A percentile compares a stretch with the other conserved stretches of the same genome.
Conservation (phyloP, 2,329 filamentous ascomycete species). For the Nemania serpens region DNA sequence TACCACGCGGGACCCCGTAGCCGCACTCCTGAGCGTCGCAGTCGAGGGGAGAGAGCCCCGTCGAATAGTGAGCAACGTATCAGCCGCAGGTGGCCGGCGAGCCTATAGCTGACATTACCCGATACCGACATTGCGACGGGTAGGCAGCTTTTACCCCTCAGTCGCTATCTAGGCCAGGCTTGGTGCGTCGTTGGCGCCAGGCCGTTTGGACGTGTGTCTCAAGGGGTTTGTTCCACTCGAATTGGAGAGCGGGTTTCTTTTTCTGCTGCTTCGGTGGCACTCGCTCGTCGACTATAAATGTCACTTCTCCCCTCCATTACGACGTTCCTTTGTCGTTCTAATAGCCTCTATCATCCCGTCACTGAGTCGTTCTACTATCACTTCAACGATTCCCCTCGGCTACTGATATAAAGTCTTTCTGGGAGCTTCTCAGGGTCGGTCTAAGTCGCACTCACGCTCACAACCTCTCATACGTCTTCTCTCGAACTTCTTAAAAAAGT, state of each 20-base stretch:
- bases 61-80: constrained; percentile 15
- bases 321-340: constrained; percentile 13
- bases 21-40: constrained; percentile 10
- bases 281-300: constrained; percentile 32
- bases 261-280: constrained; percentile 13
- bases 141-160: constrained; percentile 29
- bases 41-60: not conserved
- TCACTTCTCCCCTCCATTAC: constrained; percentile 19
- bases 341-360: constrained; percentile 15
- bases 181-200: constrained; percentile 14
- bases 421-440: not conserved
- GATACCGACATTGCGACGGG: constrained; percentile 24
- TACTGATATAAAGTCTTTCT: constrained; percentile 3
- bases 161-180: constrained; percentile 18
- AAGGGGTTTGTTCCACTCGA: constrained; percentile 16
- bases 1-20: constrained; percentile 9
- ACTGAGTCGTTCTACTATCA: not conserved
- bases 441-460: not conserved
- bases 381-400: not conserved
- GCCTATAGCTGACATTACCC: constrained; percentile 25
- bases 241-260: constrained; percentile 10
- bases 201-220: constrained; percentile 14
- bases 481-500: constrained; percentile 13
- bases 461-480: constrained; percentile 2
- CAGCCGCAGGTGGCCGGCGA: constrained; percentile 20